These are phyloP conservation scores for Aspergillus nanangensis DNA, from an alignment of 495 filamentous ascomycete genomes.

Conservation along the genomic window DNA sequence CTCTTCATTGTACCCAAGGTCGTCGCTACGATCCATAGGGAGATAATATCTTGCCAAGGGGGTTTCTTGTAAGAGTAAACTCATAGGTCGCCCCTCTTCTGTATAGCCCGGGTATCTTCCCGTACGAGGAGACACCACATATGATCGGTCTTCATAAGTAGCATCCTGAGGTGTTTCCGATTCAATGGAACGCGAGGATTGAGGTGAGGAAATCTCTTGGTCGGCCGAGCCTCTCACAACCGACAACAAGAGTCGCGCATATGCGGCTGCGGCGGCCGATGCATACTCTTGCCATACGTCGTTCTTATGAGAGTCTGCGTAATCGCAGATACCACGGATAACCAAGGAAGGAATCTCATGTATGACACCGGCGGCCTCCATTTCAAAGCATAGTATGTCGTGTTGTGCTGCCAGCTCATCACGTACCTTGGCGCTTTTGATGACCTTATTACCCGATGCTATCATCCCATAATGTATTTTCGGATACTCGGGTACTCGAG, in stretches of 20 bases:
- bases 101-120: too few species aligned
- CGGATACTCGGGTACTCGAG: background rate
- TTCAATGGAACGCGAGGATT: too few species aligned
- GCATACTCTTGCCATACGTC: background rate
- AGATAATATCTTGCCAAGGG: too few species aligned
- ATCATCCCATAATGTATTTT: conserved; percentile 24
- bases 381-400: conserved; percentile 11
- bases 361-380: conserved; percentile 3
- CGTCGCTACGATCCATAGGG: too few species aligned
- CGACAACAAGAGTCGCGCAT: background rate
- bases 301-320: background rate
- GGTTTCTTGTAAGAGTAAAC: too few species aligned
- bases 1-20: too few species aligned
- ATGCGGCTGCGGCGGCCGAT: background rate
- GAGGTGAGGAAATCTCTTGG: too few species aligned
- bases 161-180: too few species aligned
- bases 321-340: background rate
- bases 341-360: background rate
- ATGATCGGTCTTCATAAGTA: too few species aligned
- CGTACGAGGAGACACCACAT: too few species aligned
- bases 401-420: conserved; percentile 1
- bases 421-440: conserved; percentile 15
- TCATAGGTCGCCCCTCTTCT: too few species aligned
- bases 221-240: too few species aligned
- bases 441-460: conserved; percentile 22